Evolutionary conservation across 106 monocot species (phyloP).

Genomic region (Dioscorea alata): DNA sequence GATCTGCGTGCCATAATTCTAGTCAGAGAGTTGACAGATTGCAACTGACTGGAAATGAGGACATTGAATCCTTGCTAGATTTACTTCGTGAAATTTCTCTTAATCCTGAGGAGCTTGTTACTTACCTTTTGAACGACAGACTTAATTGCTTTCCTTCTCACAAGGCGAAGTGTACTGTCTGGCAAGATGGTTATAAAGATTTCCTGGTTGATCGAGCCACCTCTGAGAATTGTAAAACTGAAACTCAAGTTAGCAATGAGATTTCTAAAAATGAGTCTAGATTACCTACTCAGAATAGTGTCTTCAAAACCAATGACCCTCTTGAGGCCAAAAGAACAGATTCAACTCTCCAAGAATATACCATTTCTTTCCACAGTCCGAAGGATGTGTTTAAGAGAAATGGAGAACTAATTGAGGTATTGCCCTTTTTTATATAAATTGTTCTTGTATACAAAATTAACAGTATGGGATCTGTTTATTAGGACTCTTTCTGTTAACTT

Average conservation of each 20-base stretch:
- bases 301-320: slow-evolving; percentile 8
- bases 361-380: slow-evolving; percentile 49
- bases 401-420: slow-evolving; percentile 94
- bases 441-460: no score
- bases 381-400: slow-evolving; percentile 74
- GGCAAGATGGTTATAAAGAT: slow-evolving; percentile 45
- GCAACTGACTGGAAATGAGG: slow-evolving; percentile 25
- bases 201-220: slow-evolving; percentile 8
- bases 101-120: slow-evolving; percentile 35
- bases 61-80: slow-evolving; percentile 22
- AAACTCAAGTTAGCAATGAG: slow-evolving; percentile 1
- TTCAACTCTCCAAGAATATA: slow-evolving; percentile 12
- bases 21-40: slow-evolving; percentile 16
- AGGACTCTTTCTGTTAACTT: no score
- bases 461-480: no score
- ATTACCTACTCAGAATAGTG: background rate
- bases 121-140: slow-evolving; percentile 35
- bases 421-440: background rate
- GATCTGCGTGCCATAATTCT: slow-evolving; percentile 12
- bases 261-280: slow-evolving; percentile 8
- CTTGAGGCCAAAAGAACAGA: slow-evolving; percentile 32
- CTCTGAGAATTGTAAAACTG: slow-evolving; percentile 7
- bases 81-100: slow-evolving; percentile 52
- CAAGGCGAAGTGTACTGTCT: slow-evolving; percentile 26
- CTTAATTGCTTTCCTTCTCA: slow-evolving; percentile 30